Conservation (phyloP, 257 asterid genomes). For the Mitragyna speciosa region DNA sequence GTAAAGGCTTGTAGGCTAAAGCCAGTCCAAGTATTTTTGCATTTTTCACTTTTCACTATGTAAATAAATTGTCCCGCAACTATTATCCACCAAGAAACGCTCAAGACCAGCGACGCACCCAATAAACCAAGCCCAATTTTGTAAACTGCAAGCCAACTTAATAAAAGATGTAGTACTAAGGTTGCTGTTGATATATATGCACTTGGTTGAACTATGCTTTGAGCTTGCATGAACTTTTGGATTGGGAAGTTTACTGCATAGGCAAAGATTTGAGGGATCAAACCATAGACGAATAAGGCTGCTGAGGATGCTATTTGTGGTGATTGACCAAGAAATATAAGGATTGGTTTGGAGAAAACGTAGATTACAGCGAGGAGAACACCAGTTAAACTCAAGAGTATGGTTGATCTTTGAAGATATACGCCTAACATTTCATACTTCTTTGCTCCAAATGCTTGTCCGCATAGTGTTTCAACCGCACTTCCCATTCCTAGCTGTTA, state of each 20-base stretch:
- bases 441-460: constrained; percentile 28
- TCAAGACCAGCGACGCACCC: constrained; percentile 18
- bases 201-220: constrained; percentile 23
- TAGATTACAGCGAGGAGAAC: neutral
- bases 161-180: constrained; percentile 1
- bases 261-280: constrained; percentile 26
- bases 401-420: constrained; percentile 21
- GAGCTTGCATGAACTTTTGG: constrained; percentile 20
- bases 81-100: constrained; percentile 27
- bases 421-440: constrained; percentile 18
- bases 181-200: constrained; percentile 23
- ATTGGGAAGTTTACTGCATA: constrained; percentile 23
- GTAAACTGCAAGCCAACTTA: constrained; percentile 15
- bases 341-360: constrained; percentile 20
- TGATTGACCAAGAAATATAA: constrained; percentile 20
- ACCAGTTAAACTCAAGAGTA: constrained; percentile 16
- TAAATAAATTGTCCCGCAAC: constrained; percentile 21
- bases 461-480: constrained; percentile 25
- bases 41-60: constrained; percentile 2
- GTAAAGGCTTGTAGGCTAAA: constrained; percentile 12
- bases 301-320: constrained; percentile 18
- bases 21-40: constrained; percentile 18
- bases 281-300: constrained; percentile 18
- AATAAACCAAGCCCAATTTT: constrained; percentile 8
- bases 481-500: constrained; percentile 27